A percentile compares a stretch with the other conserved stretches of the same genome.
Evolutionary conservation across 257 asterid species (phyloP).

Genomic region (Nicotiana tabacum): DNA sequence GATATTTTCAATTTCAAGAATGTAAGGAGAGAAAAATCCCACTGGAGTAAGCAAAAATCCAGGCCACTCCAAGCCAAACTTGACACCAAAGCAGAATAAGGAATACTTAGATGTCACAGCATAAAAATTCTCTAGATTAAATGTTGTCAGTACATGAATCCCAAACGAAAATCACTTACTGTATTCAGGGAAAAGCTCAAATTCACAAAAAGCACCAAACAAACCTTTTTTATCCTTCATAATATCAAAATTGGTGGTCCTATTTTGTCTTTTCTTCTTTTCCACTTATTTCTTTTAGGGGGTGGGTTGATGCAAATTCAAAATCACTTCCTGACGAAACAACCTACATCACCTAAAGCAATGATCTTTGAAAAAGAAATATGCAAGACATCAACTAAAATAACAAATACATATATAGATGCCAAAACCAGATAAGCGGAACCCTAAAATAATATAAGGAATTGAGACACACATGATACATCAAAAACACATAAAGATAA

Average conservation of each 20-base stretch:
- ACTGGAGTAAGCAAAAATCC: background rate
- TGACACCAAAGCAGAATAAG: background rate
- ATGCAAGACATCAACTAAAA: too few relatives aligned
- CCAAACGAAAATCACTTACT: background rate
- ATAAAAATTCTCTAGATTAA: background rate
- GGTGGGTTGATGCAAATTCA: too few relatives aligned
- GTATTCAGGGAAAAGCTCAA: background rate
- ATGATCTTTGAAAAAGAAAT: background rate
- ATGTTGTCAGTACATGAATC: background rate
- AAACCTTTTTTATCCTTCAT: background rate
- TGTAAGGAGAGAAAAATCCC: background rate
- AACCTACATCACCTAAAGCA: background rate
- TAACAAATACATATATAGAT: background rate
- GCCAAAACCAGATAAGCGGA: background rate
- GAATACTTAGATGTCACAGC: background rate
- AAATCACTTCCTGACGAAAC: background rate
- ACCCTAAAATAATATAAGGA: background rate
- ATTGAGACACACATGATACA: background rate
- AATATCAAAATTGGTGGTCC: background rate
- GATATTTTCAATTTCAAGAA: background rate
- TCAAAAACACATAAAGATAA: background rate
- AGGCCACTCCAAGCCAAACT: background rate
- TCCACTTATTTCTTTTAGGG: background rate
- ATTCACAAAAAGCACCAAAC: background rate
- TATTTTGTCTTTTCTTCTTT: background rate